Conservation (phyloP, 164 flowering plant genomes). For the Annona cherimola region DNA sequence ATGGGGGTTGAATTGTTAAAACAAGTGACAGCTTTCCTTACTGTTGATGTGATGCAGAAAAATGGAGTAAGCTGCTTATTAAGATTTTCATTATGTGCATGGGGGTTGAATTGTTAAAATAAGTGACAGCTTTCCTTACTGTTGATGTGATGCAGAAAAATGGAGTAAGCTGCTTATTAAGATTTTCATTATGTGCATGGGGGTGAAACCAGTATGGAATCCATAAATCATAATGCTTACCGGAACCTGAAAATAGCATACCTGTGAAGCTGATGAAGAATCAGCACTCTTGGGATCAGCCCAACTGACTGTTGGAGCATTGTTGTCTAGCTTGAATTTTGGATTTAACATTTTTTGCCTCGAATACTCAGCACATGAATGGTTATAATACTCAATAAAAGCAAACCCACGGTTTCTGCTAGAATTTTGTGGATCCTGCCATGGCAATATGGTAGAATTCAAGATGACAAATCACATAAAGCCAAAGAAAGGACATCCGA, state of each 20-base stretch:
- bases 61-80: not conserved
- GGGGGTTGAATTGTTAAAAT: no score
- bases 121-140: not conserved
- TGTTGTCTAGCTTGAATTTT: conserved; percentile 69
- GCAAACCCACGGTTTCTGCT: conserved; percentile 90
- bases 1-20: no score
- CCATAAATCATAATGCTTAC: not conserved
- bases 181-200: not conserved
- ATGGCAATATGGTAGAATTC: not conserved
- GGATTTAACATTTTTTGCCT: conserved; percentile 73
- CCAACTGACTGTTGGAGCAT: conserved; percentile 90
- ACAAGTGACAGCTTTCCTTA: not conserved
- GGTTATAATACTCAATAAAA: conserved; percentile 81
- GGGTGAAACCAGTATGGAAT: not conserved
- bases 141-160: not conserved
- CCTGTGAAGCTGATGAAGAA: conserved; percentile 74
- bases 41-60: not conserved
- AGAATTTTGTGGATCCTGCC: conserved; percentile 75
- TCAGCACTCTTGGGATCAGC: conserved; percentile 80
- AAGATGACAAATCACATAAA: no score
- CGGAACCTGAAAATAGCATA: conserved; percentile 11
- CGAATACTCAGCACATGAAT: conserved; percentile 93
- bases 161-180: not conserved
- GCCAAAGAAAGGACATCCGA: no score
- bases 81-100: not conserved